Base-by-base conservation (phyloP, 306 rosid genomes). In the Vachellia pachyceras region DNA sequence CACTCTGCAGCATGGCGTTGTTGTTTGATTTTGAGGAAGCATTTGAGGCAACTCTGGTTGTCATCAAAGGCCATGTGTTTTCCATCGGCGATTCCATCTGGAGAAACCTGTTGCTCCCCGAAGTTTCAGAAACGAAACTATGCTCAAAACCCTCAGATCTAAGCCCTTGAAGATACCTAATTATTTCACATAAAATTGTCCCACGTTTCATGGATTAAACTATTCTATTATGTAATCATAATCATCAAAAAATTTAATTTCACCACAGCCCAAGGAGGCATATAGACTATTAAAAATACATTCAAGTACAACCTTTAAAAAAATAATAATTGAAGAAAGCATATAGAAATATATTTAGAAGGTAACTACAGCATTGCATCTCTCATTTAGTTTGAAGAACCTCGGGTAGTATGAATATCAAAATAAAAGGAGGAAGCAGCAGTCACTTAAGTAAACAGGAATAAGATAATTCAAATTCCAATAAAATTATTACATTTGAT, bases 101-200 rank as follows among this genome's bases (percentile, higher is more conserved):
- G 65, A 78, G 81, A 69, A 72, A 83, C 67, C 79, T 78, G 63
- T 75, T 78, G 78, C 75, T 75, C 67, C 88, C 84, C 3, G 78
- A 79, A 70, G 85, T 80, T 66, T 84, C 84, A n/a, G 85, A 73
- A 46, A 80, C 65, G 69, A 81, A 65, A 75, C 79, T 45, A 39
- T 65, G 85, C 68, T 84, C 85, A 65, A 72, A 80, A 37, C 80
- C 73, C 82, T 84, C 87, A 55, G 85, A 77, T 72, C 80, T 80
- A 54, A 77, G 79, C 33, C 87, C 87, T 54, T 82, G 79, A 55
- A 79, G 79, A 85, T 79, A 82, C 86, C 88, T 85, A 82, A 50
- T 82, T 49, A 10, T 69, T 79, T 79, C 69, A 60, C 60, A 63
- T 25, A 47, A 60, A 60, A 70, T 79, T 29, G 65, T 2, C 8